Evolutionary conservation across 805 yeast species (phyloP).

Genomic region (Metschnikowia vanudenii): DNA sequence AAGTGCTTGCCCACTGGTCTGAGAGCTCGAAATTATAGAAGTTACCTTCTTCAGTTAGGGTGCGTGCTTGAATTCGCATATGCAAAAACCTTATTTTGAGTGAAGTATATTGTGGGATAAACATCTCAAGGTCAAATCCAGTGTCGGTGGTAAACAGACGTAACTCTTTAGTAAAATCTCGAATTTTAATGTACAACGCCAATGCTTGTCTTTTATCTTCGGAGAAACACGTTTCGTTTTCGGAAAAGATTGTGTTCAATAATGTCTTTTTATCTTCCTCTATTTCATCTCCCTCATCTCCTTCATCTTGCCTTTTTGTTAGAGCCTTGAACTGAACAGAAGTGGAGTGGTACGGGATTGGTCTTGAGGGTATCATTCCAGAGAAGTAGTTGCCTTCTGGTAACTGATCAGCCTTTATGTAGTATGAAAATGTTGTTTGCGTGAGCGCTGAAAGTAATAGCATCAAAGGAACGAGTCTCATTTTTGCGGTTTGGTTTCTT

Average conservation of each 20-base stretch:
- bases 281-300: too few relatives aligned
- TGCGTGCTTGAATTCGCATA: neutral
- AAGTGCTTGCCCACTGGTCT: neutral
- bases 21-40: slow-evolving; percentile 1
- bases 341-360: too few relatives aligned
- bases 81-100: neutral
- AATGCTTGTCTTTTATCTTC: neutral
- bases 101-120: neutral
- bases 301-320: too few relatives aligned
- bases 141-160: neutral
- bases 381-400: too few relatives aligned
- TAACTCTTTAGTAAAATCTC: neutral
- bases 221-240: neutral
- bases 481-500: too few relatives aligned
- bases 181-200: neutral
- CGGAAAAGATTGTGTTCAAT: neutral
- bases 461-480: too few relatives aligned
- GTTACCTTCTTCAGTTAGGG: neutral
- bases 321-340: too few relatives aligned
- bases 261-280: neutral
- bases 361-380: too few relatives aligned
- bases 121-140: neutral
- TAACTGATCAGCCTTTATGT: too few relatives aligned
- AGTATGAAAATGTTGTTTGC: too few relatives aligned
- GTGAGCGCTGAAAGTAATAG: too few relatives aligned